phyloP scores from a whole-genome alignment of 1,284 basidiomycete species.

The Ganoderma sinense region DNA sequence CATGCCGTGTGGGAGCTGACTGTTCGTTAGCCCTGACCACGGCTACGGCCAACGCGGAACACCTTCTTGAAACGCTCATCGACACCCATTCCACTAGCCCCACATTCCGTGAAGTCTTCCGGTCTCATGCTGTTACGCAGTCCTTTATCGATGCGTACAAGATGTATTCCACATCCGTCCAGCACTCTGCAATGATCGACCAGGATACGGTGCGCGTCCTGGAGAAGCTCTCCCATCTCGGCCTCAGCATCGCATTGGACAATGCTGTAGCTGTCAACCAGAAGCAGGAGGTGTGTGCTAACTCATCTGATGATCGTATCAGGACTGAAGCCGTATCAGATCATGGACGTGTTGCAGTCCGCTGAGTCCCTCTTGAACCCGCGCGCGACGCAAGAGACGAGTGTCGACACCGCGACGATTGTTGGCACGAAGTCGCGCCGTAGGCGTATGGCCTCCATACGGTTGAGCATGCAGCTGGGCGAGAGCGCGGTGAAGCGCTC shows the following conservation, averaged over 20 bases:
- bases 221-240: slow-evolving; percentile 74
- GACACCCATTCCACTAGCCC: slow-evolving; percentile 65
- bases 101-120: slow-evolving; percentile 75
- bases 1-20: neutral
- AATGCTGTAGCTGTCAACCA: slow-evolving; percentile 63
- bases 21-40: slow-evolving; percentile 12
- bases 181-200: slow-evolving; percentile 47
- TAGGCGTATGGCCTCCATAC: slow-evolving; percentile 58
- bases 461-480: slow-evolving; percentile 67
- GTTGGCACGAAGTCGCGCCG: slow-evolving; percentile 57
- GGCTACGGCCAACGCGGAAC: slow-evolving; percentile 58
- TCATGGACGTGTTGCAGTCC: slow-evolving; percentile 61
- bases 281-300: slow-evolving; percentile 65
- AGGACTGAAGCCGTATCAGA: slow-evolving; percentile 45
- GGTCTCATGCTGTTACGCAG: slow-evolving; percentile 70
- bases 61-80: slow-evolving; percentile 71
- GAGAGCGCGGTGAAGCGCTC: slow-evolving; percentile 70
- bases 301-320: neutral
- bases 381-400: slow-evolving; percentile 49
- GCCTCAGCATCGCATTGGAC: slow-evolving; percentile 68
- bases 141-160: slow-evolving; percentile 71
- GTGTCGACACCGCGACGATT: slow-evolving; percentile 60
- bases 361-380: slow-evolving; percentile 63
- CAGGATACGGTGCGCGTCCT: slow-evolving; percentile 58
- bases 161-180: slow-evolving; percentile 56